Evolutionary conservation across 495 filamentous ascomycete species (phyloP), one percentile per base, ranked within the genome.

Genomic region (Usnea hakonensis): DNA sequence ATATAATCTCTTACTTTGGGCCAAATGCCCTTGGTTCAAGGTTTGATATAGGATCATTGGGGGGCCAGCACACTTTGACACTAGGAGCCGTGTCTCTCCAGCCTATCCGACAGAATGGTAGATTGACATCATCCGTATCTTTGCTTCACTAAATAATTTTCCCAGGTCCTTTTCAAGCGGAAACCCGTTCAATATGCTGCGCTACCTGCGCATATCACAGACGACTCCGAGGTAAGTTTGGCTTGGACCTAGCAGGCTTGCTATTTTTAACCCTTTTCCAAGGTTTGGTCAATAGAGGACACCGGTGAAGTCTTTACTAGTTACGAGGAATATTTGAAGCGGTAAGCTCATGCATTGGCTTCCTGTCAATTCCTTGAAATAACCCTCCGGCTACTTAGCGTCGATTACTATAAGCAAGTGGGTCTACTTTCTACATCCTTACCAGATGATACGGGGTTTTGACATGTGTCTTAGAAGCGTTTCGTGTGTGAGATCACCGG

Each of bases 401-500:
- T 91, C 82, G 93, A 97, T 72, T 96, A 95, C 71, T 96, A 96
- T 71, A 92, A 88, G 60, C 90, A 95, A 79, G 89, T 88, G 75
- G 61, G 80, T 72, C 52, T 44, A 35, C 46, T 44, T 54, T 30
- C 7, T 1, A 17, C 16, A n/a, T 41, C 26, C 26, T 26, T 28
- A 17, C 21, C 46, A 14, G 23, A 5, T 43, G 1, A 26, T 6
- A 1, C 1, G 10, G 3, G 16, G n/a, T 61, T 19, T 40, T 46
- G 21, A 32, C 30, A 17, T n/a, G 16, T 30, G 17, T 23, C 19
- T 8, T 67, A 94, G 84, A 88, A 86, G 63, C 85, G 87, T 50
- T 99, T 97, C 70, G 95, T 93, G 57, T 96, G 93, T 72, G 87
- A 94, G 65, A 93, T 97, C 63, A 97, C 90, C 4, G 94, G 94